Base-by-base conservation (phyloP, 306 rosid genomes). In the Cicer yamashitae region DNA sequence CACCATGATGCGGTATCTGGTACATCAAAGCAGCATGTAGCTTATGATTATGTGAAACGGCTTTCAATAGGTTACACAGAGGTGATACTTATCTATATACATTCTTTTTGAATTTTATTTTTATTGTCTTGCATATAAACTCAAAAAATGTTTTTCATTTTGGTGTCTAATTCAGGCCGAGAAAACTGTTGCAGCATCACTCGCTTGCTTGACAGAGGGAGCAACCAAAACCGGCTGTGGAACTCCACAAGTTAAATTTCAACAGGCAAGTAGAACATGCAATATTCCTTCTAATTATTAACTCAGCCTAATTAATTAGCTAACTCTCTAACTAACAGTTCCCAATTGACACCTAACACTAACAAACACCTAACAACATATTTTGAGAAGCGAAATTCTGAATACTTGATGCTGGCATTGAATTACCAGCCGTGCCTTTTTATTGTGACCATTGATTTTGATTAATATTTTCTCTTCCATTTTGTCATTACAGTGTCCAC, bases 1-100 rank as follows among this genome's bases (percentile, higher is more conserved):
- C 98, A 93, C 81, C 98, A 91, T 73, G 98, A 93, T 61, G 98
- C 93, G n/a, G 87, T 93, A 54, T 39, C 88, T 70, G 98, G 98
- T 62, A 93, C 98, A 72, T 79, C 65, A 71, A 86, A 86, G 73
- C 96, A 93, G 80, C 98, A 93, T 9, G 97, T 91, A 39, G 96
- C 93, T 46, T 40, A 87, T 85, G 98, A 93, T 84, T 93, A 93
- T 81, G 92, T 91, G 2, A 89, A 86, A 84, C 89, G 98, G 45
- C 90, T 91, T 69, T 82, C 96, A 65, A 88, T 92, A 22, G 97
- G 96, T 66, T 88, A 92, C 74, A 46, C 66, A 2, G 91, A 89
- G 91, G 96, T 92, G 72, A 78, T 68, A 58, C 47, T 69, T 76
- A 7, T 45, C 6, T 9, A 53, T 60, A 13, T 66, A 6, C 51